Conservation (phyloP, 768 basidiomycete species). For the Omphalotus guepiniiformis region DNA sequence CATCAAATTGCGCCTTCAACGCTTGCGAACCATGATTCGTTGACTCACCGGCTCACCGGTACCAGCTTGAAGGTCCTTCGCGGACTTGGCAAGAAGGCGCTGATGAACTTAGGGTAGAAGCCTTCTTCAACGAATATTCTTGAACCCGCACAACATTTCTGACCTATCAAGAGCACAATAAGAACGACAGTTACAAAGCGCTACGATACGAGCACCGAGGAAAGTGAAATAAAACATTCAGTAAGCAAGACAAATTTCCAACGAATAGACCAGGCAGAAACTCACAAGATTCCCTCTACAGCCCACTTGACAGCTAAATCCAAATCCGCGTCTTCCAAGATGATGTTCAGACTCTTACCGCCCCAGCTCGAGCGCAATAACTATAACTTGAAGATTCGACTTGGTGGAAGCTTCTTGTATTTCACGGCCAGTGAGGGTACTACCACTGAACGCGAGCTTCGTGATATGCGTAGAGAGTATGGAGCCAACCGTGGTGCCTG, state of each 20-base stretch:
- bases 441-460: conserved; percentile 86
- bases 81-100: conserved; percentile 57
- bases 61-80: conserved; percentile 44
- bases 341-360: conserved; percentile 13
- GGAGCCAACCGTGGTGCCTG: conserved; percentile 63
- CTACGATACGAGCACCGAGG: too few species aligned
- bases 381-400: conserved; percentile 83
- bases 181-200: too few species aligned
- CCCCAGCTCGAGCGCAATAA: conserved; percentile 38
- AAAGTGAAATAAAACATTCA: conserved; percentile 9
- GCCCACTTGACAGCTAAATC: conserved; percentile 74
- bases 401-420: conserved; percentile 76
- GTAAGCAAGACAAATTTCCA: background rate
- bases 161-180: too few species aligned
- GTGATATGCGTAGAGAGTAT: conserved; percentile 73
- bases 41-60: conserved; percentile 56
- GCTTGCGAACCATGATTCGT: conserved; percentile 78
- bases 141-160: conserved; percentile 78
- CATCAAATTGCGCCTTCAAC: conserved; percentile 69
- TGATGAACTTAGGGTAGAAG: conserved; percentile 80
- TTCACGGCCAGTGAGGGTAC: conserved; percentile 72
- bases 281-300: conserved; percentile 68
- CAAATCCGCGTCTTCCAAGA: conserved; percentile 71
- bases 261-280: conserved; percentile 11
- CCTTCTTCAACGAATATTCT: conserved; percentile 77